Conservation (phyloP, 2,329 filamentous ascomycete genomes). For the Epichloe festucae region DNA sequence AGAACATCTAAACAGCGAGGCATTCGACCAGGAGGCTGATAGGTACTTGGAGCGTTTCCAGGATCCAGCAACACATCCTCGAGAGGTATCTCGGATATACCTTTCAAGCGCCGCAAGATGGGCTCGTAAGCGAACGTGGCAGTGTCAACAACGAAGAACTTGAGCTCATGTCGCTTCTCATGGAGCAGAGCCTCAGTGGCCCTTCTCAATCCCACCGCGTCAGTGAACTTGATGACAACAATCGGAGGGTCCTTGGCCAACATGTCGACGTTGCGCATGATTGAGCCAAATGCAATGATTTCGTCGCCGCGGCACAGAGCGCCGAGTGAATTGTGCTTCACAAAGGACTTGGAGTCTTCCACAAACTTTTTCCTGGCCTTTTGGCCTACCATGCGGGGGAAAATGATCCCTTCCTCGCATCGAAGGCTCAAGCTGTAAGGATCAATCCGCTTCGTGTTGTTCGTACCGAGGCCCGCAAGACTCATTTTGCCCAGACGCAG, state of each 20-base stretch:
- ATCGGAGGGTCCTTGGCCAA: slow-evolving; percentile 32
- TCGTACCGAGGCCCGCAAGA: not conserved
- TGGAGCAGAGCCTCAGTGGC: slow-evolving; percentile 29
- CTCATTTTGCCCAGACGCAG: slow-evolving; percentile 20
- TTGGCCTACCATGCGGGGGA: not conserved
- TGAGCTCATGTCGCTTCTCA: slow-evolving; percentile 12
- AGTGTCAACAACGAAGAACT: slow-evolving; percentile 49
- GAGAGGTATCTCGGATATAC: slow-evolving; percentile 42
- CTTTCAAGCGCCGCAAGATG: slow-evolving; percentile 45
- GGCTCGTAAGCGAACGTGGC: slow-evolving; percentile 59
- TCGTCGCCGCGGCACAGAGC: slow-evolving; percentile 39
- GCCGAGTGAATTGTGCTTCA: slow-evolving; percentile 49
- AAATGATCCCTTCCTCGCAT: too few relatives aligned
- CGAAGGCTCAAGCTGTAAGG: not conserved
- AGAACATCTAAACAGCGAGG: too few relatives aligned
- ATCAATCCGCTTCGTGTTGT: not conserved
- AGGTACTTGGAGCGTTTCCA: too few relatives aligned
- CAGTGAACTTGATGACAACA: slow-evolving; percentile 38
- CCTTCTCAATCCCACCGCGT: slow-evolving; percentile 30
- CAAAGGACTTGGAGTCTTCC: slow-evolving; percentile 28
- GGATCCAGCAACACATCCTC: slow-evolving; percentile 34
- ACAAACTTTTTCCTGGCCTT: slow-evolving; percentile 31
- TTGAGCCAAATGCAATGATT: slow-evolving; percentile 45
- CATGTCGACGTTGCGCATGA: slow-evolving; percentile 37
- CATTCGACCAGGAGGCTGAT: too few relatives aligned